Evolutionary conservation across 1,139 yeast species (phyloP).

Genomic region (Pichia sp.): DNA sequence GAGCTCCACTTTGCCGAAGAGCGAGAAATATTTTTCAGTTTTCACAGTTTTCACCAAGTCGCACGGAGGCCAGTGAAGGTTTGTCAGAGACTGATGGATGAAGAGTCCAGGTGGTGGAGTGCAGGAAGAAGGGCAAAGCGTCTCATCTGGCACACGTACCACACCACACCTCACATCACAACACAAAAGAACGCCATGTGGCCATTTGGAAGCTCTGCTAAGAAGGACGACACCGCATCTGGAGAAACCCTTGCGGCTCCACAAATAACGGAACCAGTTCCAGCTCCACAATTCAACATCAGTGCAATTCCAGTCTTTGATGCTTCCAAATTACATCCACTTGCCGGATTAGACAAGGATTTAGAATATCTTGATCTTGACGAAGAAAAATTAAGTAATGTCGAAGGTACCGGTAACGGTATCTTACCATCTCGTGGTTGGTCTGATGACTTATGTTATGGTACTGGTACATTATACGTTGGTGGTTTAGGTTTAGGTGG

Average conservation of each 20-base stretch:
- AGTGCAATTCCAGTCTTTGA: slow-evolving; percentile 48
- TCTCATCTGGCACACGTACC: too few relatives aligned
- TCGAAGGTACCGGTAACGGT: slow-evolving; percentile 83
- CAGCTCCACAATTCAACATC: slow-evolving; percentile 14
- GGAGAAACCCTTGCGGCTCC: background rate
- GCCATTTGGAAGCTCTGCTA: slow-evolving; percentile 16
- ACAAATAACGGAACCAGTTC: background rate
- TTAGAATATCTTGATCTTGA: slow-evolving; percentile 90
- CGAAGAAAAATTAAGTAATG: slow-evolving; percentile 67
- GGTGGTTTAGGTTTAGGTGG: slow-evolving; percentile 81
- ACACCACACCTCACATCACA: too few relatives aligned
- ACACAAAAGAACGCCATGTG: slow-evolving; percentile 12
- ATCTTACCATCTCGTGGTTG: slow-evolving; percentile 93
- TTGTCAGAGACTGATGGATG: too few relatives aligned
- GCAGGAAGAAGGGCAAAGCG: too few relatives aligned
- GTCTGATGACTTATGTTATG: slow-evolving; percentile 97
- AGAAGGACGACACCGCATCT: slow-evolving; percentile 7
- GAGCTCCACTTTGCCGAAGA: too few relatives aligned
- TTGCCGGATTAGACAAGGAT: slow-evolving; percentile 89
- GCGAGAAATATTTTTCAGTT: too few relatives aligned
- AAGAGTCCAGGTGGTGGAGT: too few relatives aligned
- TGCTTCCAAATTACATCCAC: slow-evolving; percentile 78
- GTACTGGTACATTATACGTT: slow-evolving; percentile 93
- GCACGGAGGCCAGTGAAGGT: too few relatives aligned
- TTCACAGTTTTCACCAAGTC: too few relatives aligned